Percentiles rank a stretch among this genome's conserved stretches.
Conservation (phyloP, 108 stramenopile species). For the Cyclotella kingstonii region DNA sequence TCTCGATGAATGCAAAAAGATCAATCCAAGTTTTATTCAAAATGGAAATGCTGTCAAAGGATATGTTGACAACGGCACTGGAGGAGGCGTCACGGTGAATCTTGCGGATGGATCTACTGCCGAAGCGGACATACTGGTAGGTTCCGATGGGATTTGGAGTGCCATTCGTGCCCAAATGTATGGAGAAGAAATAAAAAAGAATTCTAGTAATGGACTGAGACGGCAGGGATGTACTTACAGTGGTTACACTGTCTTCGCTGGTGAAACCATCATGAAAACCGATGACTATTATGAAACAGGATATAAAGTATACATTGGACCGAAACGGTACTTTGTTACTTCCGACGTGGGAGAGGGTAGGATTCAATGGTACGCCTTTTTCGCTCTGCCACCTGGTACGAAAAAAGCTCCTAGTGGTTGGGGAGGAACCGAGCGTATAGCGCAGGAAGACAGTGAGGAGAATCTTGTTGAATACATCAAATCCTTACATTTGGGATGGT, state of each 20-base stretch:
- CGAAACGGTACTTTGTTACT: conserved; percentile 96
- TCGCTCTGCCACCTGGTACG: conserved; percentile 94
- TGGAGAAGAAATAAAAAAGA: conserved; percentile 83
- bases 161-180: conserved; percentile 95
- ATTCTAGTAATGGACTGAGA: conserved; percentile 39
- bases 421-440: conserved; percentile 71
- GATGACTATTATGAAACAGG: conserved; percentile 94
- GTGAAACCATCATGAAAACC: conserved; percentile 86
- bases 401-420: conserved; percentile 87
- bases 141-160: conserved; percentile 96
- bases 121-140: conserved; percentile 89
- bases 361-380: conserved; percentile 98
- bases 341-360: conserved; percentile 94
- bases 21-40: conserved; percentile 78
- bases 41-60: conserved; percentile 80
- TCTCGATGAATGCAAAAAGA: conserved; percentile 88
- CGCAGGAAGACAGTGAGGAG: conserved; percentile 72
- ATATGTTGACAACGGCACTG: conserved; percentile 69
- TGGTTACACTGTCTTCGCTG: conserved; percentile 97
- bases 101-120: conserved; percentile 75
- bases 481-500: conserved; percentile 90
- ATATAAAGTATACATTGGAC: conserved; percentile 96
- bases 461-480: conserved; percentile 92
- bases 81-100: conserved; percentile 79
- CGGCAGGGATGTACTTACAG: conserved; percentile 90